A percentile compares a stretch with the other conserved stretches of the same genome.
phyloP scores from a whole-genome alignment of 148 eudicot genomes.

The Cornus suecica region DNA sequence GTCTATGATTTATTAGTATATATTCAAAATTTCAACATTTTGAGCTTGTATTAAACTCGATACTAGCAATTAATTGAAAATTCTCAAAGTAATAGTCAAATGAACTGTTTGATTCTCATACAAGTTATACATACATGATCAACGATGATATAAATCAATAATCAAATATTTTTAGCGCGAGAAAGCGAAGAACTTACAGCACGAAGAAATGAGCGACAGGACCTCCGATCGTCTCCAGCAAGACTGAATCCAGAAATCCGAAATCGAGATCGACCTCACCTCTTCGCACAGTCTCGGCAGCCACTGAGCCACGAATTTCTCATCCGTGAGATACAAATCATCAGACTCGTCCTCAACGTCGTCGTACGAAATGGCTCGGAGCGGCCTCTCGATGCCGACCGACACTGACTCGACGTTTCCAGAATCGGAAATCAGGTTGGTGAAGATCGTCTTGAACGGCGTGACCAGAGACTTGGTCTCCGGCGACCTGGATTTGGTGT shows the following conservation, averaged over 20 bases:
- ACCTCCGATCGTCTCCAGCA: slow-evolving; percentile 51
- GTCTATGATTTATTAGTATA: background rate
- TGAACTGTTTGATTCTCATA: background rate
- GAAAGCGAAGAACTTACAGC: slow-evolving; percentile 35
- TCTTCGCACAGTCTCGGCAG: slow-evolving; percentile 26
- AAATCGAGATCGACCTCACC: slow-evolving; percentile 36
- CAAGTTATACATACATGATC: background rate
- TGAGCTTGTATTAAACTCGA: background rate
- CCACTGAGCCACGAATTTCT: slow-evolving; percentile 37
- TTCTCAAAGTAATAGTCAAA: background rate
- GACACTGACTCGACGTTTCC: slow-evolving; percentile 35
- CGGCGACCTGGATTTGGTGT: slow-evolving; percentile 41
- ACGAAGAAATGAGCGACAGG: slow-evolving; percentile 43
- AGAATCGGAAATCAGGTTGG: slow-evolving; percentile 12
- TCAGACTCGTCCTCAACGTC: slow-evolving; percentile 52
- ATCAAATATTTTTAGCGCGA: background rate
- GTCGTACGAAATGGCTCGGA: slow-evolving; percentile 27
- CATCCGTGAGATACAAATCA: slow-evolving; percentile 48
- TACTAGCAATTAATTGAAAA: background rate
- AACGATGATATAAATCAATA: background rate
- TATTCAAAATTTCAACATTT: background rate
- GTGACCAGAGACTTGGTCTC: slow-evolving; percentile 15
- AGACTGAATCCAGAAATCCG: slow-evolving; percentile 65
- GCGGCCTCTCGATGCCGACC: slow-evolving; percentile 53
- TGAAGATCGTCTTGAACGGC: slow-evolving; percentile 46